Evolutionary conservation across 371 early-diverging fungal species (phyloP).

Genomic region (Conidiobolus incongruus): DNA sequence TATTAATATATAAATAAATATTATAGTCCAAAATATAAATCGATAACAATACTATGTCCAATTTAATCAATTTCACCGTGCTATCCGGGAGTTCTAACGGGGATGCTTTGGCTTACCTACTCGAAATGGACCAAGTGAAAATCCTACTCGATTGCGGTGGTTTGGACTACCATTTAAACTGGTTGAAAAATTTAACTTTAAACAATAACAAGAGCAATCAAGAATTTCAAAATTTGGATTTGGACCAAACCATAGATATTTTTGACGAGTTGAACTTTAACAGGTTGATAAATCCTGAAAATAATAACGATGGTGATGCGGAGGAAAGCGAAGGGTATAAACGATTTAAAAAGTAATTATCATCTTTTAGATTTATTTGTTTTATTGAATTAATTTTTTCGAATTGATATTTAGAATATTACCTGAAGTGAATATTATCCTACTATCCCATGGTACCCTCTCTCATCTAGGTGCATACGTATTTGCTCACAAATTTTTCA

Average conservation of each 20-base stretch:
- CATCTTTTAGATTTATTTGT: neutral
- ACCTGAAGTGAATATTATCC: slow-evolving; percentile 74
- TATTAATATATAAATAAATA: no score
- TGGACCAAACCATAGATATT: no score
- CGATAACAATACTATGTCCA: no score
- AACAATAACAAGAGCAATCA: no score
- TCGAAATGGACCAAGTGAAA: slow-evolving; percentile 79
- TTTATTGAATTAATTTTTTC: neutral
- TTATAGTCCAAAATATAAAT: no score
- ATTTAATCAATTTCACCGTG: no score
- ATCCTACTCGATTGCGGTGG: slow-evolving; percentile 89
- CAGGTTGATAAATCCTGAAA: no score
- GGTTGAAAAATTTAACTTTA: no score
- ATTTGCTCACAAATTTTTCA: slow-evolving; percentile 52
- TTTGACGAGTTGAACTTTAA: no score
- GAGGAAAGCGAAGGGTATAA: slow-evolving; percentile 33
- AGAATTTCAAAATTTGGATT: no score
- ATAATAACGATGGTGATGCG: slow-evolving; percentile 49
- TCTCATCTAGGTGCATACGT: slow-evolving; percentile 79
- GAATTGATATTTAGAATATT: slow-evolving; percentile 28
- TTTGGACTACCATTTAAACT: slow-evolving; percentile 43
- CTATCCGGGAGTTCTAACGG: no score
- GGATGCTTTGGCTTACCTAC: no score
- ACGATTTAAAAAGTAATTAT: neutral
- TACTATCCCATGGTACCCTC: slow-evolving; percentile 79